A percentile compares a stretch with the other conserved stretches of the same genome.
Evolutionary conservation across 106 monocot genomes (phyloP).

Genomic region (Iris macrosiphon): DNA sequence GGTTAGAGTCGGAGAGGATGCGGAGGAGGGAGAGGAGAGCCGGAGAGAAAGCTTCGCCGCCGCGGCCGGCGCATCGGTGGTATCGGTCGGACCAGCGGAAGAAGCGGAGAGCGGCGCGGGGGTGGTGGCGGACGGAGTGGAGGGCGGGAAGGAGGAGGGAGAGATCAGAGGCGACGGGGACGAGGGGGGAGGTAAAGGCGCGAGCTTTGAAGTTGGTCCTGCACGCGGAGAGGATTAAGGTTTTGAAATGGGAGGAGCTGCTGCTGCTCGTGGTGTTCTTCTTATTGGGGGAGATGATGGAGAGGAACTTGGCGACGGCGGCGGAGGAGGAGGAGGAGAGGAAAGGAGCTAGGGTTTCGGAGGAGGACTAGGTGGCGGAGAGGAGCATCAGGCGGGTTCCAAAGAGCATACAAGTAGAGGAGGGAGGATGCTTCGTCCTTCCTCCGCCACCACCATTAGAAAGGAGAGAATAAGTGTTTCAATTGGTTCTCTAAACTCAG

Average conservation of each 20-base stretch:
- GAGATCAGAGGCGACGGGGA: slow-evolving; percentile 5
- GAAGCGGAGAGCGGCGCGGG: slow-evolving; percentile 42
- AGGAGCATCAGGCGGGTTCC: no score
- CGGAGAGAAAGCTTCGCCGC: slow-evolving; percentile 23
- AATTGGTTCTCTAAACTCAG: no score
- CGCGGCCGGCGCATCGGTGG: slow-evolving; percentile 34
- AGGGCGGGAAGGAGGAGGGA: slow-evolving; percentile 21
- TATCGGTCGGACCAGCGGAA: slow-evolving; percentile 66
- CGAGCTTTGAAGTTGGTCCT: background rate
- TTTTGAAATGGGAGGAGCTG: slow-evolving; percentile 19
- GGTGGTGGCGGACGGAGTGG: slow-evolving; percentile 26
- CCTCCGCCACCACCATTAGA: no score
- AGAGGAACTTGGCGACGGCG: no score
- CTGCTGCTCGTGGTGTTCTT: no score
- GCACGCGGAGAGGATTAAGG: slow-evolving; percentile 14
- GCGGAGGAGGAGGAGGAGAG: no score
- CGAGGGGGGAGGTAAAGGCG: slow-evolving; percentile 3
- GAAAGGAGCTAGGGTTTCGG: no score
- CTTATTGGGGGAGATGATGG: no score
- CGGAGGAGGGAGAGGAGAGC: slow-evolving; percentile 42
- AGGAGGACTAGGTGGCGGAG: no score
- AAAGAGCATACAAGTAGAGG: no score
- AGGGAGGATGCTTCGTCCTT: no score
- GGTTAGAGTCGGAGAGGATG: slow-evolving; percentile 31
- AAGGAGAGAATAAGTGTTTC: no score